These are phyloP conservation scores for Lathyrus sativus DNA, from an alignment of 306 rosid species.

Conservation along the genomic window DNA sequence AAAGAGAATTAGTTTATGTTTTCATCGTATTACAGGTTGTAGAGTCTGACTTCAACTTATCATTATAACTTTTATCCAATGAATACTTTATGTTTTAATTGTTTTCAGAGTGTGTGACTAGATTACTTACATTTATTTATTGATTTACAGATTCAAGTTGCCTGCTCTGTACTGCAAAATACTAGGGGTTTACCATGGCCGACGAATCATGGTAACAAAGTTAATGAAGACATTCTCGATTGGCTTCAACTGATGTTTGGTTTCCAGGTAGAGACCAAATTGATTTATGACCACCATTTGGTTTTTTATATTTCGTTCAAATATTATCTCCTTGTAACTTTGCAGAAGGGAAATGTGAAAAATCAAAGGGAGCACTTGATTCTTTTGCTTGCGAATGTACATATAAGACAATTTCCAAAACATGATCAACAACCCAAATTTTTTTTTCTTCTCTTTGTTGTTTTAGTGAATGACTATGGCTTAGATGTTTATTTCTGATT, in stretches of 20 bases:
- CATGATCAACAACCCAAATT: constrained; percentile 83
- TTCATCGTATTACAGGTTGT: neutral
- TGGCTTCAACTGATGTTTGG: constrained; percentile 97
- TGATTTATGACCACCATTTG: constrained; percentile 27
- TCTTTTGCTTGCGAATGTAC: constrained; percentile 92
- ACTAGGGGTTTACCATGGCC: constrained; percentile 96
- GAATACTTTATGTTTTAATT: constrained; percentile 22
- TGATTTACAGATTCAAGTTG: constrained; percentile 64
- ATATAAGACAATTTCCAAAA: constrained; percentile 64
- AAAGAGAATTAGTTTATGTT: neutral
- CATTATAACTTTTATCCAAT: constrained; percentile 21
- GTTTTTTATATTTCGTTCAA: constrained; percentile 27
- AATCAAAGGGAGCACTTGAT: constrained; percentile 99
- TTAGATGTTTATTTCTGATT: constrained; percentile 26
- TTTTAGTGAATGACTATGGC: constrained; percentile 6
- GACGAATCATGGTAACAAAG: constrained; percentile 53
- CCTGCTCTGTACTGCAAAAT: constrained; percentile 76
- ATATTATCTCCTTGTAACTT: constrained; percentile 35
- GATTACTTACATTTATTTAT: constrained; percentile 13
- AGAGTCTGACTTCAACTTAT: neutral
- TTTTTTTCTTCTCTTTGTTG: neutral
- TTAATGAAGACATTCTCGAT: constrained; percentile 79
- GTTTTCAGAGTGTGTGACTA: constrained; percentile 2
- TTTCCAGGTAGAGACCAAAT: constrained; percentile 69
- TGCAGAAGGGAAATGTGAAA: constrained; percentile 81